Percentiles rank a stretch among this genome's conserved stretches.
These are phyloP conservation scores for Fusarium brevicatenulatum DNA, from an alignment of 2,329 filamentous ascomycete species.

Conservation along the genomic window DNA sequence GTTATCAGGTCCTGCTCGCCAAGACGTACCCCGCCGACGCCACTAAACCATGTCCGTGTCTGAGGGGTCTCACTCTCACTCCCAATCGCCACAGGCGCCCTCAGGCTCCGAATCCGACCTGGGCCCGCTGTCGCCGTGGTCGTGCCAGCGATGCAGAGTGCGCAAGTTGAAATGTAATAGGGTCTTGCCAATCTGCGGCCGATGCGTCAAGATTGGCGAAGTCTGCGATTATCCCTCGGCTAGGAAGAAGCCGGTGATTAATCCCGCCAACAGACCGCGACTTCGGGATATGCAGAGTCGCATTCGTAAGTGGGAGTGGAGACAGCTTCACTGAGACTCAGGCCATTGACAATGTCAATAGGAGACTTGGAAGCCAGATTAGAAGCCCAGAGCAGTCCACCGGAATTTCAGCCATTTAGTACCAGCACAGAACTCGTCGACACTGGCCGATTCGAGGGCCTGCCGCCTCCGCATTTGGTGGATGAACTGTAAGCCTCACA, in stretches of 20 bases:
- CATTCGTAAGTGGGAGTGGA: constrained; percentile 6
- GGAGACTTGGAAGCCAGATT: constrained; percentile 52
- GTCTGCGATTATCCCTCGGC: constrained; percentile 23
- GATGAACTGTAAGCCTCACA: constrained; percentile 26
- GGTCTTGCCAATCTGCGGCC: constrained; percentile 1
- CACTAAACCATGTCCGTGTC: constrained; percentile 13
- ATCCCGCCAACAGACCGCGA: constrained; percentile 12
- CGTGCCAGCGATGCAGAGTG: constrained; percentile 19
- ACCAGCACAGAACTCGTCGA: constrained; percentile 23
- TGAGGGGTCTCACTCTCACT: neutral
- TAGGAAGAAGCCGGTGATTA: constrained; percentile 21
- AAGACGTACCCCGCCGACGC: neutral
- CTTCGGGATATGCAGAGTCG: constrained; percentile 28
- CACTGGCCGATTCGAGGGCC: constrained; percentile 28
- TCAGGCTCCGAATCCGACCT: constrained; percentile 19
- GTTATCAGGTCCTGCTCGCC: neutral
- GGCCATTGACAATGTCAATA: neutral
- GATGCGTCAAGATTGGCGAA: constrained; percentile 20
- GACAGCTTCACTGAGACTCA: accelerated
- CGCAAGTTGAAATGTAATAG: constrained; percentile 30
- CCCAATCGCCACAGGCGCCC: constrained; percentile 12
- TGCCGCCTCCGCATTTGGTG: constrained; percentile 24
- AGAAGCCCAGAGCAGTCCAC: constrained; percentile 4
- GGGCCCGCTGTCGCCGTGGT: constrained; percentile 11
- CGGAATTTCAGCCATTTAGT: neutral